Conservation (phyloP, 495 filamentous ascomycete genomes). For the Cladorrhinum samala region DNA sequence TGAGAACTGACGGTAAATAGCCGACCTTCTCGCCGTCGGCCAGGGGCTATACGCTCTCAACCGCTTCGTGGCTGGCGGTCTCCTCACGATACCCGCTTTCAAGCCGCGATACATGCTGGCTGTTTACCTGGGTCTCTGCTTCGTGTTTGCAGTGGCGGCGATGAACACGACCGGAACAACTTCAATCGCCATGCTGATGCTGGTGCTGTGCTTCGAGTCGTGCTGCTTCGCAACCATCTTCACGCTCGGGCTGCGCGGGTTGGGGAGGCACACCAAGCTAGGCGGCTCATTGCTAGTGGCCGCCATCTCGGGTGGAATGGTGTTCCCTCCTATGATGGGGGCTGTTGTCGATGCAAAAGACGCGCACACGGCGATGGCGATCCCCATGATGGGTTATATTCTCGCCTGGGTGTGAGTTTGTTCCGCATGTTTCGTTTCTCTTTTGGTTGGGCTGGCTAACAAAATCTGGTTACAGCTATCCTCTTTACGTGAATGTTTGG, state of each 20-base stretch:
- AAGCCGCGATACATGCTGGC: constrained; percentile 50
- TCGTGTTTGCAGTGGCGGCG: constrained; percentile 53
- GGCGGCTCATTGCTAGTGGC: constrained; percentile 58
- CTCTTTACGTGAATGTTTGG: constrained; percentile 43
- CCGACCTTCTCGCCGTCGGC: constrained; percentile 55
- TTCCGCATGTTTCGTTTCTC: not conserved
- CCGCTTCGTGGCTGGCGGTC: constrained; percentile 53
- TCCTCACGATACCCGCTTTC: constrained; percentile 40
- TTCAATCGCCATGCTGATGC: constrained; percentile 52
- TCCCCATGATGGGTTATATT: constrained; percentile 38
- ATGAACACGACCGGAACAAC: constrained; percentile 48
- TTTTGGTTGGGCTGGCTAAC: not conserved
- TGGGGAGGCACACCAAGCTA: constrained; percentile 63
- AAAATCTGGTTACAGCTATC: constrained; percentile 51
- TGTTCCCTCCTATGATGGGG: constrained; percentile 59
- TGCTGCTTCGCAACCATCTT: constrained; percentile 67
- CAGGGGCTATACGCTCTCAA: constrained; percentile 61
- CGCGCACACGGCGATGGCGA: constrained; percentile 38
- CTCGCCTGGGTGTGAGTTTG: constrained; percentile 35
- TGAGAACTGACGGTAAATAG: constrained; percentile 7
- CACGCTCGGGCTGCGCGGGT: constrained; percentile 58
- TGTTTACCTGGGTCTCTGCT: constrained; percentile 41
- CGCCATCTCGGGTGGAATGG: constrained; percentile 57
- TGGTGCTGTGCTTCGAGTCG: constrained; percentile 63
- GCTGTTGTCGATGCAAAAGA: constrained; percentile 42